Base-by-base conservation (phyloP, 345 rosid genomes). In the Gossypium australe region DNA sequence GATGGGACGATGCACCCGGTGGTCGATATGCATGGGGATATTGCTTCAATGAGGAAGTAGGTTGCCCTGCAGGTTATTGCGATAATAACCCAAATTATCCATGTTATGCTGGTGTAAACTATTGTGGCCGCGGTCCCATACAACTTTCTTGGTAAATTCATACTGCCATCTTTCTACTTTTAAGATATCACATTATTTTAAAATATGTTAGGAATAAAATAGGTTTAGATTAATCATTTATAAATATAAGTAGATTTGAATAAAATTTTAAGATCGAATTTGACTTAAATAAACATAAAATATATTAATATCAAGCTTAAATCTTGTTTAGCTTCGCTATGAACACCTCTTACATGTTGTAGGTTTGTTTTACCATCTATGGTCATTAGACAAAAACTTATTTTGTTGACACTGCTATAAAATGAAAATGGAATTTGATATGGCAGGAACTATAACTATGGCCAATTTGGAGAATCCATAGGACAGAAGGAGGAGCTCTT, bases 21-120 rank as follows among this genome's bases (percentile, higher is more conserved):
- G 91, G 89, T 41, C 89, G 87, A 11, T 88, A 85, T 60, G 85
- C 92, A 0, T 87, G 92, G 92, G 92, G 91, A 12, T 78, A 87
- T 14, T 90, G 92, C 82, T 84, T 22, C 51, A 61, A 81, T 18
- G 81, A 67, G 70, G 92, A 87, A 75, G 80, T 79, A 59, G 81
- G 71, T 69, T 84, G 87, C 10, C 70, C 78, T 27, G 67, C 77
- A 47, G 9, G 79, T 38, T 84, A 88, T 68, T 88, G 88, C 58
- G 80, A 80, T 34, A 71, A 83, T 0, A 34, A 79, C 9, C 18
- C 80, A 64, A 47, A 44, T 0, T 87, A 82, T 70, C 91, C 91
- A 22, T 88, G 95, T 72, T 87, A 88, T 66, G 8, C 82, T 2
- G 94, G 87, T 16, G 77, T 79, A 78, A 78, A 80, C 18, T 87